These are phyloP conservation scores for Paramecium bursaria DNA, from an alignment of 73 alveolate species.

Conservation along the genomic window DNA sequence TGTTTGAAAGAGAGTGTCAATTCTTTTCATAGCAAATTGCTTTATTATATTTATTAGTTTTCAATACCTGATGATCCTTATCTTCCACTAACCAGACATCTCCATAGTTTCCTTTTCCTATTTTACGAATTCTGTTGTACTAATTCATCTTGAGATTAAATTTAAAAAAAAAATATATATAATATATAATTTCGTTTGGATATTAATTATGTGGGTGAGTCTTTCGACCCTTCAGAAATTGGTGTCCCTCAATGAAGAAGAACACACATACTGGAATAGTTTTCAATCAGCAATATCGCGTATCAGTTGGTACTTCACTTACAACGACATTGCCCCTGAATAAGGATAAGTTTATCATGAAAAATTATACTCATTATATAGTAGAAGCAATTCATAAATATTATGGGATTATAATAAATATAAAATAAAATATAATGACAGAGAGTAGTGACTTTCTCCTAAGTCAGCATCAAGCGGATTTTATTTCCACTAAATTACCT, in stretches of 20 bases:
- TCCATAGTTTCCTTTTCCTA: constrained; percentile 79
- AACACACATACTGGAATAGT: constrained; percentile 60
- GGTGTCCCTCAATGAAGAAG: constrained; percentile 60
- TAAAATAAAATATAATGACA: no score
- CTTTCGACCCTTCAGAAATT: constrained; percentile 67
- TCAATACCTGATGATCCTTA: constrained; percentile 34
- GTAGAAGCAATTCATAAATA: background rate
- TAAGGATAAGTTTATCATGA: constrained; percentile 14
- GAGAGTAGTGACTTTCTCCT: constrained; percentile 40
- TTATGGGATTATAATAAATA: constrained; percentile 64
- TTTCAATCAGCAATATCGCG: constrained; percentile 67
- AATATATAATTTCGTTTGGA: constrained; percentile 51
- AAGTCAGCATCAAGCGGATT: constrained; percentile 15
- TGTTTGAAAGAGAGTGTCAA: constrained; percentile 43
- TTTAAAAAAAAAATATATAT: no score
- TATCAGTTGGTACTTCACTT: constrained; percentile 65
- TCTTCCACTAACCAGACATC: constrained; percentile 73
- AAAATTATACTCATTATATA: background rate
- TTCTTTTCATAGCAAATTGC: constrained; percentile 82
- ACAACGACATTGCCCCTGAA: constrained; percentile 68
- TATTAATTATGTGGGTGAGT: constrained; percentile 37
- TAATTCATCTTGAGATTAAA: no score
- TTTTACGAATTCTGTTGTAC: constrained; percentile 68
- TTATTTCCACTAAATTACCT: constrained; percentile 23
- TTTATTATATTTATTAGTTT: constrained; percentile 11